phyloP scores from a whole-genome alignment of 257 asterid genomes.

The Salvia hispanica region DNA sequence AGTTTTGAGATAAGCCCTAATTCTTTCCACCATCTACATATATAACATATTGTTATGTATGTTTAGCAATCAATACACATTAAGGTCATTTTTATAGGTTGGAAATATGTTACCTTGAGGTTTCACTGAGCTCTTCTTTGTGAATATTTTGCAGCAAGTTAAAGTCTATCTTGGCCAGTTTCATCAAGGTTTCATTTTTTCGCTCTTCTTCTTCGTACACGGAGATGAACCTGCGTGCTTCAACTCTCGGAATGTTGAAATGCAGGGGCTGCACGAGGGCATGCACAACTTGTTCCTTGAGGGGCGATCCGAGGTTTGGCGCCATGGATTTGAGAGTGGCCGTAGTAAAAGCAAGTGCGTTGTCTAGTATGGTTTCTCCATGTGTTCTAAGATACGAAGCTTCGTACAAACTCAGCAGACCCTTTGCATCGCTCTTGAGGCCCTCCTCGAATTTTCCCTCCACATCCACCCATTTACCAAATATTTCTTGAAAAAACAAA shows the following conservation, averaged over 20 bases:
- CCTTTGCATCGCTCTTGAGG: too few species aligned
- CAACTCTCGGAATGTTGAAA: slow-evolving; percentile 20
- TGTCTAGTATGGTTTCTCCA: too few species aligned
- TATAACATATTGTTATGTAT: too few species aligned
- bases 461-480: slow-evolving; percentile 17
- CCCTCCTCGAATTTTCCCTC: slow-evolving; percentile 14
- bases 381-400: too few species aligned
- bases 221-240: slow-evolving; percentile 2
- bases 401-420: too few species aligned
- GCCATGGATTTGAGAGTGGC: slow-evolving; percentile 13
- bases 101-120: slow-evolving; percentile 10
- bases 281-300: neutral
- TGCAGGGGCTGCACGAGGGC: slow-evolving; percentile 22
- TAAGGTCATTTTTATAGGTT: neutral
- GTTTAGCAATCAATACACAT: too few species aligned
- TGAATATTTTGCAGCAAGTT: slow-evolving; percentile 25
- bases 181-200: slow-evolving; percentile 14
- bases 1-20: too few species aligned
- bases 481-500: slow-evolving; percentile 6
- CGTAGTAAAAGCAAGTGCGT: slow-evolving; percentile 26
- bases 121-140: slow-evolving; percentile 20
- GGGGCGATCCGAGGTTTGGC: slow-evolving; percentile 4
- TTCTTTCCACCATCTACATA: too few species aligned
- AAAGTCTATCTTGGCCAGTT: slow-evolving; percentile 33
- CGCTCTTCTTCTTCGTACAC: slow-evolving; percentile 15